These are phyloP conservation scores for Cladorrhinum sp. DNA, from an alignment of 2,329 filamentous ascomycete genomes.

Conservation along the genomic window DNA sequence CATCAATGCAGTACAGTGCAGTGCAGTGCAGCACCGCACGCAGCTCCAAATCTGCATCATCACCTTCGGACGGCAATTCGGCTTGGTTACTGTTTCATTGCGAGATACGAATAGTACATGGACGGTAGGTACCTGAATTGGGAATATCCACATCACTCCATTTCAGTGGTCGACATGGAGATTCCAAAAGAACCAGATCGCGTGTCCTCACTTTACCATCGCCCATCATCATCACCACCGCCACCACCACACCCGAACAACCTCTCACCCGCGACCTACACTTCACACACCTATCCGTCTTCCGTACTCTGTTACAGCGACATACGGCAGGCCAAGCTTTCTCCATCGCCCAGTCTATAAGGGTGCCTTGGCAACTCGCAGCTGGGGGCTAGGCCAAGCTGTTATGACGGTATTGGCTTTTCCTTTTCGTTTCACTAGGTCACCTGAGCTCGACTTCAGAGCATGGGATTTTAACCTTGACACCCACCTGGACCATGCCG, in stretches of 20 bases:
- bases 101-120: neutral
- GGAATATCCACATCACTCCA: neutral
- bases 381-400: slow-evolving; percentile 3
- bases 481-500: neutral
- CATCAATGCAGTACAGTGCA: too few species aligned
- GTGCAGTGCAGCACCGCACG: neutral
- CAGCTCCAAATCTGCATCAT: neutral
- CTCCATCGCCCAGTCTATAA: slow-evolving; percentile 11
- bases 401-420: neutral
- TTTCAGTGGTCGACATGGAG: neutral
- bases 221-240: neutral
- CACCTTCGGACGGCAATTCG: neutral
- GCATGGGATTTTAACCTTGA: neutral
- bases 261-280: neutral
- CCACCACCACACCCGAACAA: slow-evolving; percentile 13
- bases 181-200: neutral
- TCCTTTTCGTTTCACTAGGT: neutral
- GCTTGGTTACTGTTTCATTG: neutral
- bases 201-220: neutral
- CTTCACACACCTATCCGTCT: slow-evolving; percentile 16
- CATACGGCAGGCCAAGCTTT: slow-evolving; percentile 26
- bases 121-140: neutral
- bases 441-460: neutral
- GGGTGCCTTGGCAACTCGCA: slow-evolving; percentile 15
- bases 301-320: slow-evolving; percentile 12